These are phyloP conservation scores for Batrachochytrium dendrobatidis DNA, from an alignment of 371 early-diverging fungal genomes.

Conservation along the genomic window DNA sequence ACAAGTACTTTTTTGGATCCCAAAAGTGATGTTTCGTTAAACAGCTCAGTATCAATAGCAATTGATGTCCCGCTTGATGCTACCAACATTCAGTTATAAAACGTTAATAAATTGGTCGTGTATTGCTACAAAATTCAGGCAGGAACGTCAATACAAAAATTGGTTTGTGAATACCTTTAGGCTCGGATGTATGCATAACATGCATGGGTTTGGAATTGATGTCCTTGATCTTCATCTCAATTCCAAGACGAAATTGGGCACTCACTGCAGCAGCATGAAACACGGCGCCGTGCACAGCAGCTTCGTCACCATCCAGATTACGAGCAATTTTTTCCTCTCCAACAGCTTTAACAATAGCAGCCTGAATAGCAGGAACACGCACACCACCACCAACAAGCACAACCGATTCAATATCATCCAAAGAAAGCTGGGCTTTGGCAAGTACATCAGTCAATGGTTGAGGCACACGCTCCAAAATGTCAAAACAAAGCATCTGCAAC, in stretches of 20 bases:
- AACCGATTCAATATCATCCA: conserved; percentile 73
- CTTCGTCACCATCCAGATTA: conserved; percentile 93
- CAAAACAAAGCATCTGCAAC: conserved; percentile 59
- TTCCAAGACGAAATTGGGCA: conserved; percentile 72
- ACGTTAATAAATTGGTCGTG: not conserved
- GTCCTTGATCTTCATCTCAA: conserved; percentile 81
- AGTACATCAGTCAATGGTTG: conserved; percentile 68
- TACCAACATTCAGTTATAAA: not conserved
- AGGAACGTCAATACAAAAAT: not conserved
- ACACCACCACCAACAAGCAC: conserved; percentile 93
- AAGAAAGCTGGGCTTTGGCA: conserved; percentile 53
- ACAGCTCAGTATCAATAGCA: conserved; percentile 48
- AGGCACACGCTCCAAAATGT: conserved; percentile 63
- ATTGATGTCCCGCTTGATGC: conserved; percentile 13
- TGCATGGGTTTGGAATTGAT: conserved; percentile 68
- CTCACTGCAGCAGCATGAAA: conserved; percentile 83
- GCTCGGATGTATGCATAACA: conserved; percentile 59
- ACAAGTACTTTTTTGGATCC: conserved; percentile 77
- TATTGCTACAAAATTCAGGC: not conserved
- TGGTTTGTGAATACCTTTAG: conserved; percentile 24
- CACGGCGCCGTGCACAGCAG: conserved; percentile 88
- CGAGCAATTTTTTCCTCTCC: conserved; percentile 84
- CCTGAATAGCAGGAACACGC: conserved; percentile 81
- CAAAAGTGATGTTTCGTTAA: conserved; percentile 54
- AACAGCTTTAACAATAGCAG: conserved; percentile 55